Evolutionary conservation across 2,329 filamentous ascomycete genomes (phyloP).

Genomic region (Apiospora marii): DNA sequence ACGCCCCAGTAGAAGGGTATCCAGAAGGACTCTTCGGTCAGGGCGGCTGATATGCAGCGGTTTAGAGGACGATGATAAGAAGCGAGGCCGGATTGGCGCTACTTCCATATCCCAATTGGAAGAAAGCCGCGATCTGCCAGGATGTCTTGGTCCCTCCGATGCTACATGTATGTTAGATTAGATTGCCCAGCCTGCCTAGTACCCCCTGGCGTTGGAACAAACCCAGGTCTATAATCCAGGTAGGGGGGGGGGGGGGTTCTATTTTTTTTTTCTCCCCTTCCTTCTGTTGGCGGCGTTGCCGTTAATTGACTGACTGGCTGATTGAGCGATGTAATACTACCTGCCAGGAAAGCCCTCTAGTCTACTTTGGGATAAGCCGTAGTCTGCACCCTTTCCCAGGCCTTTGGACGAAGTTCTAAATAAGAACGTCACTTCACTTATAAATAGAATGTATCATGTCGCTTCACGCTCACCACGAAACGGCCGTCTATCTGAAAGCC

Average conservation of each 20-base stretch:
- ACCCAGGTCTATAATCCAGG: background rate
- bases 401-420: background rate
- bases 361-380: constrained; percentile 2
- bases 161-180: too few species aligned
- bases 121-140: background rate
- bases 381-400: background rate
- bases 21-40: background rate
- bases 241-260: background rate
- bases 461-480: background rate
- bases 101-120: background rate
- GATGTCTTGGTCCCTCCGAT: background rate
- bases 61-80: background rate
- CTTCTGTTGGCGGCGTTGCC: background rate
- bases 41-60: background rate
- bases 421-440: constrained; percentile 3
- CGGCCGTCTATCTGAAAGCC: background rate
- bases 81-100: background rate
- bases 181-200: constrained; percentile 1
- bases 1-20: background rate
- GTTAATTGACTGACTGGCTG: background rate
- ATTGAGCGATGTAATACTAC: background rate
- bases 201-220: background rate
- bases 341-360: background rate
- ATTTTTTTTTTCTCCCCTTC: background rate
- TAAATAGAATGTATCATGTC: background rate